phyloP scores from a whole-genome alignment of 306 rosid genomes.

The Cyclanthera cordifolia region DNA sequence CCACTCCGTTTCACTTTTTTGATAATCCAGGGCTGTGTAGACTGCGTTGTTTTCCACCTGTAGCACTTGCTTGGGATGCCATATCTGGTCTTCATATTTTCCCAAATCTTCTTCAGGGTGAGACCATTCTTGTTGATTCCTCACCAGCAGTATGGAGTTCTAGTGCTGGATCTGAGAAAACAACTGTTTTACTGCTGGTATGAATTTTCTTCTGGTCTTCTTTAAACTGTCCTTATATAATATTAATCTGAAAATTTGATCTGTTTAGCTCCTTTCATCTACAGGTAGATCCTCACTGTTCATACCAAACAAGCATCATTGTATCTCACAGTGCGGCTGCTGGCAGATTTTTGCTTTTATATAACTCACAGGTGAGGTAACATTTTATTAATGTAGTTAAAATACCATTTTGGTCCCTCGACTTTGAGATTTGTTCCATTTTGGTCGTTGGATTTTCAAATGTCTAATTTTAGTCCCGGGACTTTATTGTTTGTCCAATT shows the following conservation, averaged over 20 bases:
- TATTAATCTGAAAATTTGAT: background rate
- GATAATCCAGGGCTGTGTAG: constrained; percentile 69
- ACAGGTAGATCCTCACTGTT: constrained; percentile 97
- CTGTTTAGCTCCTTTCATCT: constrained; percentile 8
- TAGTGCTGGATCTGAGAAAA: constrained; percentile 46
- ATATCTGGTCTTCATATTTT: constrained; percentile 74
- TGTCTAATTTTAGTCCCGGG: too few relatives aligned
- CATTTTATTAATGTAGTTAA: constrained; percentile 21
- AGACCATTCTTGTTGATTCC: constrained; percentile 77
- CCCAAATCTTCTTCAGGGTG: constrained; percentile 51
- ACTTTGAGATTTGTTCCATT: too few relatives aligned
- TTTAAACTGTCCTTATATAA: constrained; percentile 20
- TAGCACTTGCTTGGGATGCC: constrained; percentile 88
- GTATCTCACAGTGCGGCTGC: constrained; percentile 60
- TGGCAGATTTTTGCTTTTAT: constrained; percentile 66
- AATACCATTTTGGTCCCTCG: too few relatives aligned
- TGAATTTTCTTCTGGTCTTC: constrained; percentile 6
- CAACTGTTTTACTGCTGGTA: constrained; percentile 77
- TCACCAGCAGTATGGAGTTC: constrained; percentile 78
- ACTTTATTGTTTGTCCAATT: too few relatives aligned
- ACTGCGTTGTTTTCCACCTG: constrained; percentile 93
- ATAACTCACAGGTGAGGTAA: constrained; percentile 53
- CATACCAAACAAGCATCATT: constrained; percentile 53
- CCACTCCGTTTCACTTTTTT: constrained; percentile 22
- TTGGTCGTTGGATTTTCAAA: too few relatives aligned